Evolutionary conservation across 441 rosid genomes (phyloP), one percentile per base, ranked within the genome.

Genomic region (Isatis lusitanica): DNA sequence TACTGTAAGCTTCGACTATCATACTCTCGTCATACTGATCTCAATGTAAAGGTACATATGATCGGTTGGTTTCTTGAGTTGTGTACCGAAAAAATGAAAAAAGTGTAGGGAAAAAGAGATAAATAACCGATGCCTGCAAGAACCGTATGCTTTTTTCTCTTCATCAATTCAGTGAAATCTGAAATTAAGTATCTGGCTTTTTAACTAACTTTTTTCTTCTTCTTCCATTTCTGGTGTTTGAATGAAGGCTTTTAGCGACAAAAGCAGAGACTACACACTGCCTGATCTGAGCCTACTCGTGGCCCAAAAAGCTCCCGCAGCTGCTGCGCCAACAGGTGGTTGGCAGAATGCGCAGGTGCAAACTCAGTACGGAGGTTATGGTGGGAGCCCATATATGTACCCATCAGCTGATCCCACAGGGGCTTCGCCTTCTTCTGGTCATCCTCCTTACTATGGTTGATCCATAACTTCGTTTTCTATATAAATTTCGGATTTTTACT

Each of bases 11-110:
- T 95, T 93, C 98, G 92, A 91, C 98, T 95, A 92, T 84, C 97
- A 89, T 92, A 95, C 92, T 92, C 99, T 93, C 97, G 98, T 93
- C 99, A 95, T 95, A 93, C 98, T 95, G 99, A 95, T 93, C 99
- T 95, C 90, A 95, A 95, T 93, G 93, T 95, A 65, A 95, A 95
- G 99, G 98, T 95, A 95, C 87, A 86, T 87, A 87, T 58, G 79
- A 83, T 84, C 79, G 77, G 83, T 86, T 90, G 75, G 83, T 92
- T 87, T 82, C 81, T 81, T 78, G 88, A 85, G 78, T 80, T 80
- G 76, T 83, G 77, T 80, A 82, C 85, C 83, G 77, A 42, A 60
- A 60, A 6, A 35, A 33, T 7, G 80, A 72, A 80, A 83, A 71
- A 80, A 61, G 53, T 73, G 66, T 60, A 46, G 59, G 75, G 62